Evolutionary conservation across 2,329 filamentous ascomycete genomes (phyloP).

Genomic region (Stylonectria norvegica): DNA sequence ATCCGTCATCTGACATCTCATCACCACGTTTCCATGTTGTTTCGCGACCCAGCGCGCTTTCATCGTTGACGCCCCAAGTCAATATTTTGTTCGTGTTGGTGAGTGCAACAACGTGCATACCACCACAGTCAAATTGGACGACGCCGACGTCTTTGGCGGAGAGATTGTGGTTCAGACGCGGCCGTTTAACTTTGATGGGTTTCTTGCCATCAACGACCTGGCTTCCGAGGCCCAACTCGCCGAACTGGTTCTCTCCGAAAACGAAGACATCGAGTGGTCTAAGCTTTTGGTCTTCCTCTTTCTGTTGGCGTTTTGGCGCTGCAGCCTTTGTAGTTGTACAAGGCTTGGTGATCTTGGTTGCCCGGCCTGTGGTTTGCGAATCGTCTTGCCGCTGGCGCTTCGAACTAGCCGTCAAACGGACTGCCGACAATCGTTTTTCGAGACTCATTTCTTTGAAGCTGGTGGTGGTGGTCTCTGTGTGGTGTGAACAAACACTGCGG

Average conservation of each 20-base stretch:
- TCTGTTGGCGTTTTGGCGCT: no score
- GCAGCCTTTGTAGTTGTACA: no score
- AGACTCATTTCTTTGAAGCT: no score
- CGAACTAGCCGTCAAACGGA: no score
- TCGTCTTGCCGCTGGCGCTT: no score
- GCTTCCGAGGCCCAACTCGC: neutral
- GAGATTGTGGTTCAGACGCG: conserved; percentile 8
- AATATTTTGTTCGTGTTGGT: conserved; percentile 58
- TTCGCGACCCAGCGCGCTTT: conserved; percentile 69
- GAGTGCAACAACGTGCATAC: conserved; percentile 71
- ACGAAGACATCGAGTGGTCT: neutral
- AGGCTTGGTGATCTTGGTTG: no score
- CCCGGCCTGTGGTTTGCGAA: no score
- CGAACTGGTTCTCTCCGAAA: neutral
- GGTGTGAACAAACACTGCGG: no score
- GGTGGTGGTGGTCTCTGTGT: no score
- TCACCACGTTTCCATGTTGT: conserved; percentile 59
- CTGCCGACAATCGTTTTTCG: no score
- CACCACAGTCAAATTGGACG: conserved; percentile 66
- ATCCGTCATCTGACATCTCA: conserved; percentile 34
- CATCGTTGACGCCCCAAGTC: conserved; percentile 80
- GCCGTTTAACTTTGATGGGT: neutral
- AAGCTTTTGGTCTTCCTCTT: no score
- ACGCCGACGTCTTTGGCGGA: conserved; percentile 30
- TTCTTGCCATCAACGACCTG: no score